A percentile compares a stretch with the other conserved stretches of the same genome.
These are phyloP conservation scores for Cyberlindnera sargentensis DNA, from an alignment of 805 yeast genomes.

Conservation along the genomic window DNA sequence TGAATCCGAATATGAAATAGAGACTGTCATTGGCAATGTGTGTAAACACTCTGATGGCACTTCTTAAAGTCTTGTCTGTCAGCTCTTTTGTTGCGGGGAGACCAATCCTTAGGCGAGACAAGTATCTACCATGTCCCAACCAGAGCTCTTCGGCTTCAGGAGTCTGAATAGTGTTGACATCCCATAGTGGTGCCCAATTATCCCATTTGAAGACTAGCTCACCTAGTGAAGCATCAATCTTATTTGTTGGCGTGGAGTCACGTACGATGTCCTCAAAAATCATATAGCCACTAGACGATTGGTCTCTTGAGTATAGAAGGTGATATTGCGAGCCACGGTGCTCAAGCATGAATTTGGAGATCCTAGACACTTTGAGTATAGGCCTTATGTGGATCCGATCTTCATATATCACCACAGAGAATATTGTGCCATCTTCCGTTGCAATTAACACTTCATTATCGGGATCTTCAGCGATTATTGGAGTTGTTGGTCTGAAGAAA, in stretches of 20 bases:
- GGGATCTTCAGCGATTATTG: constrained; percentile 12
- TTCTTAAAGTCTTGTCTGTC: constrained; percentile 11
- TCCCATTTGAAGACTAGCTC: constrained; percentile 25
- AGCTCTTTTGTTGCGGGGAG: constrained; percentile 12
- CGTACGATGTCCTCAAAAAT: constrained; percentile 23
- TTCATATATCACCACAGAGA: constrained; percentile 18
- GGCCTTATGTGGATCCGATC: constrained; percentile 23
- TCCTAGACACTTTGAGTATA: constrained; percentile 31
- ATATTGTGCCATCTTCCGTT: constrained; percentile 22
- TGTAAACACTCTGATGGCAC: constrained; percentile 12
- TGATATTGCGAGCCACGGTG: constrained; percentile 9
- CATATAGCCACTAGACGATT: constrained; percentile 32
- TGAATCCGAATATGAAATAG: constrained; percentile 30
- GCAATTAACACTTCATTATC: constrained; percentile 19
- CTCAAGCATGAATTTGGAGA: constrained; percentile 21
- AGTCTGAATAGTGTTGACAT: constrained; percentile 28
- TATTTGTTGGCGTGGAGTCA: constrained; percentile 9
- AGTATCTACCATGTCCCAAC: constrained; percentile 16
- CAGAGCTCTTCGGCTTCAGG: constrained; percentile 33
- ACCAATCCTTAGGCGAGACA: constrained; percentile 17
- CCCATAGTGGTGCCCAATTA: constrained; percentile 44
- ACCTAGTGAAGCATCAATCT: constrained; percentile 1
- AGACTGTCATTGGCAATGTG: constrained; percentile 13
- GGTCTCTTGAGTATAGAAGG: constrained; percentile 33
- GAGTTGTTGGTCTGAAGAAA: constrained; percentile 25